phyloP scores from a whole-genome alignment of 805 yeast genomes.

The Zygotorulaspora sp. region DNA sequence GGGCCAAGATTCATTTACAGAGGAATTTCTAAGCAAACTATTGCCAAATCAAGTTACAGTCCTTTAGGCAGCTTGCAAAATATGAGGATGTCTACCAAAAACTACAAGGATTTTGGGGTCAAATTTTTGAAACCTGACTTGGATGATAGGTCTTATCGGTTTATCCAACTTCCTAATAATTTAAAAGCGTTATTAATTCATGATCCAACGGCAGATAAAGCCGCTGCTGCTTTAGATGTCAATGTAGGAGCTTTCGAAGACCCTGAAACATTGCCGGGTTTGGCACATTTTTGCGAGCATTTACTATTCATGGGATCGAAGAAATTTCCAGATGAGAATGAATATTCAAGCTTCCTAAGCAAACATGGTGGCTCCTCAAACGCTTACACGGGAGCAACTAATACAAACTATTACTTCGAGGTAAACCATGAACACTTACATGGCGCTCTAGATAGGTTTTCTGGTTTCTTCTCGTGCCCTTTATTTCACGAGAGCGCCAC shows the following conservation, averaged over 20 bases:
- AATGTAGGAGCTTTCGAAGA: conserved; percentile 74
- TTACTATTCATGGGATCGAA: conserved; percentile 75
- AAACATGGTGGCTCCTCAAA: conserved; percentile 86
- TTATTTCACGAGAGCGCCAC: conserved; percentile 68
- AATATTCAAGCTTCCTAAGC: conserved; percentile 67
- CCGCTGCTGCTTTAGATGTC: conserved; percentile 78
- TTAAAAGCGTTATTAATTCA: conserved; percentile 59
- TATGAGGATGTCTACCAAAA: conserved; percentile 7
- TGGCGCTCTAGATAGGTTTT: conserved; percentile 88
- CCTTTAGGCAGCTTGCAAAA: background rate
- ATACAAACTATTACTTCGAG: conserved; percentile 89
- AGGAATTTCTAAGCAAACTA: background rate
- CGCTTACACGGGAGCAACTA: conserved; percentile 85
- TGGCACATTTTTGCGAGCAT: conserved; percentile 77
- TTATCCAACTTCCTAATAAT: conserved; percentile 54
- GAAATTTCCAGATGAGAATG: conserved; percentile 75
- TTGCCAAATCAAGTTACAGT: background rate
- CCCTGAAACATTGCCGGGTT: conserved; percentile 57
- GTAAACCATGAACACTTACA: conserved; percentile 67
- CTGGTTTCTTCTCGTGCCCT: conserved; percentile 88
- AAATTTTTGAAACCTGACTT: conserved; percentile 40
- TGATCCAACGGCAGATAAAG: conserved; percentile 65
- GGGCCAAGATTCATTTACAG: background rate
- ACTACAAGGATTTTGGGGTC: conserved; percentile 16
- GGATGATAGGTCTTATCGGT: conserved; percentile 75